Percentiles rank a stretch among this genome's conserved stretches.
phyloP scores from a whole-genome alignment of 1,284 basidiomycete species.

The Athelia sp. region DNA sequence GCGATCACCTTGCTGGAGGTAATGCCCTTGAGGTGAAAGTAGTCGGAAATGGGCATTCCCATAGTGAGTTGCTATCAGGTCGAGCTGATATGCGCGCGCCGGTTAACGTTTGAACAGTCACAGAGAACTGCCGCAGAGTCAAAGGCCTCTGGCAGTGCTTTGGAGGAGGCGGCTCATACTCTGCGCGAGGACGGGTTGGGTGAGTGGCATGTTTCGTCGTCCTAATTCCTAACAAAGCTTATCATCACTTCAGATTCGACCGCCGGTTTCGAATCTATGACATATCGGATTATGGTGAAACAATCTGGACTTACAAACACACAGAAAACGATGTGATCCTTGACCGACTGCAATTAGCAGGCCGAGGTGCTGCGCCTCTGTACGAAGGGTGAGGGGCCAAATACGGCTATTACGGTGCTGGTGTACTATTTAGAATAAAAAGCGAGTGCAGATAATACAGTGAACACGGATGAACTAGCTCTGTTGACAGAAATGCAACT shows the following conservation, averaged over 20 bases:
- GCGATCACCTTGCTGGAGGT: constrained; percentile 46
- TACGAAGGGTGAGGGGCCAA: neutral
- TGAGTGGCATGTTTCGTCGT: constrained; percentile 21
- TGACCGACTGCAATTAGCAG: constrained; percentile 61
- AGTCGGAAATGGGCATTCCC: constrained; percentile 84
- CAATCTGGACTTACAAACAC: constrained; percentile 86
- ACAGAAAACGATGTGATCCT: constrained; percentile 69
- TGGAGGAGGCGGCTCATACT: constrained; percentile 86
- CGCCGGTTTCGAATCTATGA: constrained; percentile 86
- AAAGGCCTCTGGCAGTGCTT: constrained; percentile 93
- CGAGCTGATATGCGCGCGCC: neutral
- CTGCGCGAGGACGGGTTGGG: constrained; percentile 79
- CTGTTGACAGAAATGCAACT: too few relatives aligned
- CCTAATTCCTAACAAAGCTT: constrained; percentile 2
- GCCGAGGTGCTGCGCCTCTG: constrained; percentile 33
- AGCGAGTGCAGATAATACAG: too few relatives aligned
- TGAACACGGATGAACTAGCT: too few relatives aligned
- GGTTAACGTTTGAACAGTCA: constrained; percentile 41
- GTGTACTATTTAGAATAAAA: neutral
- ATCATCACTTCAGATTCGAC: constrained; percentile 56
- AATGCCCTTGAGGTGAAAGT: constrained; percentile 71
- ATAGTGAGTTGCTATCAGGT: constrained; percentile 42
- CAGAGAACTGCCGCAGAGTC: constrained; percentile 84
- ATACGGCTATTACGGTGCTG: neutral
- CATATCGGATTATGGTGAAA: constrained; percentile 85